phyloP scores from a whole-genome alignment of 2,329 filamentous ascomycete species.

The Paraphaeosphaeria minitans region DNA sequence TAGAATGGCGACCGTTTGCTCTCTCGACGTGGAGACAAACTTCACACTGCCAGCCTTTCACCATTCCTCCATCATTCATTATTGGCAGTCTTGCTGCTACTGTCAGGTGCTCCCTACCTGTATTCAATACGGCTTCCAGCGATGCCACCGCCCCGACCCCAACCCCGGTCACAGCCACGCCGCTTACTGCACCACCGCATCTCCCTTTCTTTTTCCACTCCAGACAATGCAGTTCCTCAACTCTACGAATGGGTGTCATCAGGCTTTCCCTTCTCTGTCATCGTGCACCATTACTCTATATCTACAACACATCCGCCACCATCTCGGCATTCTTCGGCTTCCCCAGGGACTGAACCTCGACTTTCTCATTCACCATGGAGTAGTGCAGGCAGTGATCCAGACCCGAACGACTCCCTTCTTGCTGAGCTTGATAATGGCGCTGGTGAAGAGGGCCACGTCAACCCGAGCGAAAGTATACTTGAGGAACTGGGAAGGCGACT shows the following conservation, averaged over 20 bases:
- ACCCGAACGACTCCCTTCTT: background rate
- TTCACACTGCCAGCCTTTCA: background rate
- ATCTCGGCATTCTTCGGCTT: background rate
- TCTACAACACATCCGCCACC: background rate
- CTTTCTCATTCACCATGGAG: background rate
- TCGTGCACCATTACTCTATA: background rate
- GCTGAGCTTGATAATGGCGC: background rate
- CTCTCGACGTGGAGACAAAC: background rate
- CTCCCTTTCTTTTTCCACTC: constrained; percentile 3
- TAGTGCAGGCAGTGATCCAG: background rate
- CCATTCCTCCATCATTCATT: background rate
- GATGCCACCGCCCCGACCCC: background rate
- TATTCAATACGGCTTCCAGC: background rate
- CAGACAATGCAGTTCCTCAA: background rate
- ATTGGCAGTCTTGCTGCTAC: background rate
- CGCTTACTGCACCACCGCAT: background rate
- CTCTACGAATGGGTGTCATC: constrained; percentile 4
- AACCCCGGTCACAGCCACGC: background rate
- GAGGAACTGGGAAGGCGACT: background rate
- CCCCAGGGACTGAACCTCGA: background rate
- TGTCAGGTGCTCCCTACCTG: too few relatives aligned
- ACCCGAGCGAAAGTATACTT: background rate
- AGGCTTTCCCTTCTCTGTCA: background rate
- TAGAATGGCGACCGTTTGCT: background rate
- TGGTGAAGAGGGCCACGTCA: background rate